Evolutionary conservation across 129 eudicot genomes (phyloP), one percentile per base, ranked within the genome.

Genomic region (Oenanthe sinensis): DNA sequence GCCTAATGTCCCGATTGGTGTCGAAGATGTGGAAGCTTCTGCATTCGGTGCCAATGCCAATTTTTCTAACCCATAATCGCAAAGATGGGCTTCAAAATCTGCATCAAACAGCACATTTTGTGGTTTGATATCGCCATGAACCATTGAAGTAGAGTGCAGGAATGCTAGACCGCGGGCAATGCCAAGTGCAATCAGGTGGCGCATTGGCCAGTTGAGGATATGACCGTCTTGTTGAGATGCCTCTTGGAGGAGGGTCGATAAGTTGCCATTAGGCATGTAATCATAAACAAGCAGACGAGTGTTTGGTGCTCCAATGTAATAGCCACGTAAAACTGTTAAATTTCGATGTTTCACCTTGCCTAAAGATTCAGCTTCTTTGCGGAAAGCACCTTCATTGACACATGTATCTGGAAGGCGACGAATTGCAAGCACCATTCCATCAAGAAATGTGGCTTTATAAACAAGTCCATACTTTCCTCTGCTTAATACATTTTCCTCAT

Each of bases 181-280:
- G 55, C 98, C 98, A 20, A 93, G 81, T 0, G 94, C 98, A 8
- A 93, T 93, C 33, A 93, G 67, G 81, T 93, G 96, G 77, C 98
- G 88, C 98, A 93, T 93, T 7, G 98, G 98, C 98, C 98, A 93
- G 49, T 93, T 93, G 28, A 93, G 86, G 19, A 93, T 94, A 13
- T 93, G 98, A 43, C 96, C 97, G 10, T 90, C 96, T 80, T 93
- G 96, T 73, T 93, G 98, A 2, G 96, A 87, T 36, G 98, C 98
- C 76, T 93, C 98, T 86, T 89, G 94, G 5, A 93, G 91, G 14
- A 93, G 76, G 14, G 97, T 93, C 39, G 87, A 90, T 28, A 93
- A 50, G 86, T 93, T 93, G 6, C 98, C 98, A 44, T 93, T 93
- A 4, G 97, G 97, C 98, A 93, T 93, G 89, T 93, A 93, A 81